Conservation (phyloP, 2,329 filamentous ascomycete species). For the Proliferodiscus dingleyae region DNA sequence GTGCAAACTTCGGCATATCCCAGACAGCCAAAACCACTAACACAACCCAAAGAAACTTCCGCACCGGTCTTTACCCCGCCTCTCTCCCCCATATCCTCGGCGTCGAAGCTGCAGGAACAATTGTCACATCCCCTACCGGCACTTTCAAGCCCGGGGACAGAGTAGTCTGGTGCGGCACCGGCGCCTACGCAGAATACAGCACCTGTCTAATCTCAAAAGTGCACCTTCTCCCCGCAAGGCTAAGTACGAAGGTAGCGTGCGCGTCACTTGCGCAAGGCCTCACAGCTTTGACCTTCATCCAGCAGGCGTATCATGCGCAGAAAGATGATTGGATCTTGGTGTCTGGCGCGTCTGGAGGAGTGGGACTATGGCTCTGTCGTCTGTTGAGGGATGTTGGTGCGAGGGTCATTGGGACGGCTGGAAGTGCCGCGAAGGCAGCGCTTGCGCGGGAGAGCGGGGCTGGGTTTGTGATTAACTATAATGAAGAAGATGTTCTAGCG, state of each 20-base stretch:
- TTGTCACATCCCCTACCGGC: no score
- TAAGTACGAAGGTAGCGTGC: no score
- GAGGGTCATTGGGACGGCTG: neutral
- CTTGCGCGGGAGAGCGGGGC: neutral
- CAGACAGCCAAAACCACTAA: neutral
- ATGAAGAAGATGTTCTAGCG: neutral
- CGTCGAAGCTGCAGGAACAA: no score
- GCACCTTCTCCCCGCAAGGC: no score
- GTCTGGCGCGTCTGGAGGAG: neutral
- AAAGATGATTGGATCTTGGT: no score
- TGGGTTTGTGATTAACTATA: neutral
- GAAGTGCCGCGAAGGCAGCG: neutral
- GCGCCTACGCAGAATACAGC: no score
- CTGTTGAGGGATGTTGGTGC: neutral
- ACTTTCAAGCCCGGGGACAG: no score
- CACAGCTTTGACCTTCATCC: no score
- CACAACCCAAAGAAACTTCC: constrained; percentile 59
- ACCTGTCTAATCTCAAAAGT: no score
- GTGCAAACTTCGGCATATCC: neutral
- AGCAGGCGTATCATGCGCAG: no score
- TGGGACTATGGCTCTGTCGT: neutral
- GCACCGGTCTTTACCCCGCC: constrained; percentile 73
- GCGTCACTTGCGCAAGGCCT: no score
- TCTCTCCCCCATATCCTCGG: constrained; percentile 71
- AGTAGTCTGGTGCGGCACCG: no score